Evolutionary conservation across 140 eudicot genomes (phyloP).

Genomic region (Flaveria floridana): DNA sequence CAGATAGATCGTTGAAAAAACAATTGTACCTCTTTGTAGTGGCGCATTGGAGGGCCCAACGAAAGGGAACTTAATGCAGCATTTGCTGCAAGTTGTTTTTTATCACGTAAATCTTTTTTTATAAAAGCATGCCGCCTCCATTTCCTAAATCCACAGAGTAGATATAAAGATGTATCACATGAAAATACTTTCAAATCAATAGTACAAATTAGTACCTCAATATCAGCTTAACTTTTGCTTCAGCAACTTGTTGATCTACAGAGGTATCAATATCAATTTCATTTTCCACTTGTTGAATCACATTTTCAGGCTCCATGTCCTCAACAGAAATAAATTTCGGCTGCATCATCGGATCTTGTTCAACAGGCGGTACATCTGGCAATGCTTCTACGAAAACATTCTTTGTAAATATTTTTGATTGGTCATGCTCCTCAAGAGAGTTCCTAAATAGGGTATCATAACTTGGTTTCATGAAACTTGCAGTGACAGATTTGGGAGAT

Average conservation of each 20-base stretch:
- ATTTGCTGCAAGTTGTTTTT: slow-evolving; percentile 64
- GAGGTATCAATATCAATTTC: slow-evolving; percentile 35
- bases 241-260: slow-evolving; percentile 65
- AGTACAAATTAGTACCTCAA: slow-evolving; percentile 49
- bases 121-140: slow-evolving; percentile 66
- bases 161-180: slow-evolving; percentile 4
- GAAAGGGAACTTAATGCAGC: slow-evolving; percentile 79
- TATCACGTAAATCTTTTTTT: slow-evolving; percentile 63
- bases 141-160: slow-evolving; percentile 45
- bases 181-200: slow-evolving; percentile 13
- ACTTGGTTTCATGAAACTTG: slow-evolving; percentile 34
- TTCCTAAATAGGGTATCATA: slow-evolving; percentile 39
- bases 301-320: slow-evolving; percentile 38
- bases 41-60: slow-evolving; percentile 73
- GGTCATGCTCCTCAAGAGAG: slow-evolving; percentile 43
- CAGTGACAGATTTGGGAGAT: slow-evolving; percentile 29
- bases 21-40: slow-evolving; percentile 43
- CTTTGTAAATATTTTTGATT: slow-evolving; percentile 18
- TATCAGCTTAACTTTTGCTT: slow-evolving; percentile 71
- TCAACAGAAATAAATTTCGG: slow-evolving; percentile 29
- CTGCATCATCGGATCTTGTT: slow-evolving; percentile 24
- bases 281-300: slow-evolving; percentile 36
- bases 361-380: slow-evolving; percentile 34
- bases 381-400: slow-evolving; percentile 31
- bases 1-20: slow-evolving; percentile 2